A percentile compares a stretch with the other conserved stretches of the same genome.
Conservation (phyloP, 2,329 filamentous ascomycete genomes). For the Pseudonectria foliicola region DNA sequence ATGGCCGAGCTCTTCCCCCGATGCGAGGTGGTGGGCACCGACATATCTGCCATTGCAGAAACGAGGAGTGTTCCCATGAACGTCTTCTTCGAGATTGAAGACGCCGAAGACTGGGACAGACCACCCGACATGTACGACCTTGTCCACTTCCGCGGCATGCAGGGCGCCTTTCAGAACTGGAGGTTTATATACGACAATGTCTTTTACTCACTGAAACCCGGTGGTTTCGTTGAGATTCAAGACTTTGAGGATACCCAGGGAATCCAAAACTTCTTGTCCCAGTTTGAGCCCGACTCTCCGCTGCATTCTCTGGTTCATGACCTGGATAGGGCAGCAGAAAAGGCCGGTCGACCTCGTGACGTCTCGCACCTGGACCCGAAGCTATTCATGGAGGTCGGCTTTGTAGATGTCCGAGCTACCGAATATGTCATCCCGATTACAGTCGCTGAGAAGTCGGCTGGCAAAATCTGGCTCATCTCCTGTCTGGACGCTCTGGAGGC, state of each 20-base stretch:
- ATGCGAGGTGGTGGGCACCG: constrained; percentile 52
- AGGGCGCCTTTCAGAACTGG: constrained; percentile 52
- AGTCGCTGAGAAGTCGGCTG: constrained; percentile 36
- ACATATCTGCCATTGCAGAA: constrained; percentile 50
- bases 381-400: constrained; percentile 40
- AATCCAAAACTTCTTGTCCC: constrained; percentile 22
- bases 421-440: constrained; percentile 43
- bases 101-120: constrained; percentile 54
- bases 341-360: constrained; percentile 39
- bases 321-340: constrained; percentile 34
- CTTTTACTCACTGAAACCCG: constrained; percentile 46
- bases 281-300: constrained; percentile 39
- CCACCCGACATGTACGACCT: constrained; percentile 46
- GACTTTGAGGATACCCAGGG: constrained; percentile 44
- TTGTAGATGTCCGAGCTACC: constrained; percentile 42
- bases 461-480: constrained; percentile 47
- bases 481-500: constrained; percentile 46
- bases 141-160: constrained; percentile 49
- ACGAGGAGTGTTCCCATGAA: constrained; percentile 50
- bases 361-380: constrained; percentile 38
- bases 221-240: constrained; percentile 50
- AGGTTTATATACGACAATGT: constrained; percentile 45
- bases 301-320: constrained; percentile 36
- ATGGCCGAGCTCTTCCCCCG: constrained; percentile 47
- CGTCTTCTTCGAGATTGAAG: constrained; percentile 53